Base-by-base conservation (phyloP, 2,329 filamentous ascomycete species). In the Fusarium sp. region DNA sequence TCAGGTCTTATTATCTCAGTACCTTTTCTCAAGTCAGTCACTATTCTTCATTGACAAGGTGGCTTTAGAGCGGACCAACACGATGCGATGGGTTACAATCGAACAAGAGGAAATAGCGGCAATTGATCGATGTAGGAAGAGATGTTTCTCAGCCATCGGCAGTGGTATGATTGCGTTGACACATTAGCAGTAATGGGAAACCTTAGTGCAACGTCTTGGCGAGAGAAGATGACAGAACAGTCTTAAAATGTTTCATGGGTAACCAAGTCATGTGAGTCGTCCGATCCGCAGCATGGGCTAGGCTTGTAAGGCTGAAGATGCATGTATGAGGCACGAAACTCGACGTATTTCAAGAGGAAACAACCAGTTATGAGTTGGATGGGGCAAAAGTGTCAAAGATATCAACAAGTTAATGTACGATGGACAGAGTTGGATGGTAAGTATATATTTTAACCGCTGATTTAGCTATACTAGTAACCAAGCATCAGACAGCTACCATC, bases 401-500 rank as follows among this genome's bases (percentile, higher is more conserved):
- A 0, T 44, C 41, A 16, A 9, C 3, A 11, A 24, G 41, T 16
- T 5, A 4, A 10, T 25, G 2, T 18, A 12, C 3, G 4, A 5
- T 2, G 24, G 2, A 20, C 1, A 11, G 4, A 3, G 45, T 24
- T 3, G 2, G 29, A 57, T 48, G 58, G 48, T 44, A 41, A 47
- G 27, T 54, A 48, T 64, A 29, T 63, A 48, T 48, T 32, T 46
- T 30, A 22, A 16, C 59, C 12, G 46, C 38, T 22, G n/a, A 25
- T 11, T 18, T 6, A 30, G 48, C 29, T 44, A 41, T n/a, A 38
- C 13, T 25, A 63, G n/a, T 20, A 52, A 16, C 49, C n/a, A 32
- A 41, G 34, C 5, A 30, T 44, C n/a, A 38, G 41, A 30, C 32
- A 63, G 49, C 60, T 48, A 44, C 29, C 58, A 63, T 38, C 29